A percentile compares a stretch with the other conserved stretches of the same genome.
Evolutionary conservation across 2,329 filamentous ascomycete genomes (phyloP).

Genomic region (Atkinsonella texensis): DNA sequence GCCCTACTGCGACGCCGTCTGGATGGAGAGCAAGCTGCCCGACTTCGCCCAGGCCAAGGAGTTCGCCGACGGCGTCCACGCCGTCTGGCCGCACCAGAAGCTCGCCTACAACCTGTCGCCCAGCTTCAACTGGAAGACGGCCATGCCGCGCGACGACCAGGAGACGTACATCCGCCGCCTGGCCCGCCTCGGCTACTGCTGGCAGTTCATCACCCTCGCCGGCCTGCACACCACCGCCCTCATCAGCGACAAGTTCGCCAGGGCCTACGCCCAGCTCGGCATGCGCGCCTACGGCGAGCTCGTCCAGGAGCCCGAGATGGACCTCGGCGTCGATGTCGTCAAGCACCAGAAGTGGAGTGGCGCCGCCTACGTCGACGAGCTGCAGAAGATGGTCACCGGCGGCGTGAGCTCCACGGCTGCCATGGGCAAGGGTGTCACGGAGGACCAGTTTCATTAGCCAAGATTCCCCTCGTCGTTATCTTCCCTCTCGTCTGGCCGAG

Average conservation of each 20-base stretch:
- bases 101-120: slow-evolving; percentile 97
- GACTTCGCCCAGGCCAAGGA: slow-evolving; percentile 85
- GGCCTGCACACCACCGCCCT: slow-evolving; percentile 92
- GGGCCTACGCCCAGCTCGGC: slow-evolving; percentile 66
- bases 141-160: slow-evolving; percentile 83
- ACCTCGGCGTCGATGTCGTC: slow-evolving; percentile 78
- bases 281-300: slow-evolving; percentile 97
- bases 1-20: slow-evolving; percentile 90
- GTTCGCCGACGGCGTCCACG: slow-evolving; percentile 87
- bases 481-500: too few species aligned
- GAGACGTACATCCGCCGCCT: slow-evolving; percentile 95
- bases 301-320: slow-evolving; percentile 97
- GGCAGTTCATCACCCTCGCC: slow-evolving; percentile 99
- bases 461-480: too few species aligned
- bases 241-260: slow-evolving; percentile 79
- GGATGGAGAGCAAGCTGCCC: slow-evolving; percentile 98
- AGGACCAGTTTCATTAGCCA: slow-evolving; percentile 76
- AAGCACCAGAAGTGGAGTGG: slow-evolving; percentile 99
- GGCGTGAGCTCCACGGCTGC: slow-evolving; percentile 85
- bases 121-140: slow-evolving; percentile 99
- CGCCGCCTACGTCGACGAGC: slow-evolving; percentile 85
- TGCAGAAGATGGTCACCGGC: slow-evolving; percentile 94
- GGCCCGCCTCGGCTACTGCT: slow-evolving; percentile 83
- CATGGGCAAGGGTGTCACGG: slow-evolving; percentile 96
- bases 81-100: slow-evolving; percentile 94